phyloP scores from a whole-genome alignment of 2,329 filamentous ascomycete species.

The Paecilomyces variotii region DNA sequence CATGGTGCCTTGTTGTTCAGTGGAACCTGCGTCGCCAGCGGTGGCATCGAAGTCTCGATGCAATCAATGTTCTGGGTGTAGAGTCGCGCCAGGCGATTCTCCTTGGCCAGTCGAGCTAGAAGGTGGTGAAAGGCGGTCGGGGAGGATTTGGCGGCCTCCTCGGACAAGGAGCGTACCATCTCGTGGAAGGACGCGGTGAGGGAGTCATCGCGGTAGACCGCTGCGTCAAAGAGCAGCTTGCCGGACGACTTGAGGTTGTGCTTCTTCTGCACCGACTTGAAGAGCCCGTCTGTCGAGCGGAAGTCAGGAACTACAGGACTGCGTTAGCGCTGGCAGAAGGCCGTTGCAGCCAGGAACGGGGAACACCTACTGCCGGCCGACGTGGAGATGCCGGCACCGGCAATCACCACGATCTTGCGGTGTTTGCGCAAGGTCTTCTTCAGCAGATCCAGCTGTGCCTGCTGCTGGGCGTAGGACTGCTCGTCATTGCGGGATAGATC shows the following conservation, averaged over 20 bases:
- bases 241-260: conserved; percentile 90
- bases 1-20: conserved; percentile 79
- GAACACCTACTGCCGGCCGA: conserved; percentile 72
- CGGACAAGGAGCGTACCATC: conserved; percentile 86
- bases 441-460: conserved; percentile 59
- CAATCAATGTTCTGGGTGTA: conserved; percentile 98
- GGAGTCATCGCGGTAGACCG: conserved; percentile 86
- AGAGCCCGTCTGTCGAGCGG: conserved; percentile 81
- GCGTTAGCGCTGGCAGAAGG: conserved; percentile 7
- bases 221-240: conserved; percentile 93
- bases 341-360: conserved; percentile 8
- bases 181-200: conserved; percentile 88
- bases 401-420: conserved; percentile 94
- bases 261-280: conserved; percentile 73
- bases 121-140: conserved; percentile 91
- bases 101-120: conserved; percentile 78
- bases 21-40: conserved; percentile 72
- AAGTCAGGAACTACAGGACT: conserved; percentile 75
- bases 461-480: conserved; percentile 42
- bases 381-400: conserved; percentile 93
- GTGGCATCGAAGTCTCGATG: conserved; percentile 75
- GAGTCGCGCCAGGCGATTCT: conserved; percentile 77
- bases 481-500: conserved; percentile 48
- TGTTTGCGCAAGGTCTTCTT: conserved; percentile 71
- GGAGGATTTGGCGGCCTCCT: conserved; percentile 65